Base-by-base conservation (phyloP, 2,329 filamentous ascomycete species). In the Neopestalotiopsis clavispora region DNA sequence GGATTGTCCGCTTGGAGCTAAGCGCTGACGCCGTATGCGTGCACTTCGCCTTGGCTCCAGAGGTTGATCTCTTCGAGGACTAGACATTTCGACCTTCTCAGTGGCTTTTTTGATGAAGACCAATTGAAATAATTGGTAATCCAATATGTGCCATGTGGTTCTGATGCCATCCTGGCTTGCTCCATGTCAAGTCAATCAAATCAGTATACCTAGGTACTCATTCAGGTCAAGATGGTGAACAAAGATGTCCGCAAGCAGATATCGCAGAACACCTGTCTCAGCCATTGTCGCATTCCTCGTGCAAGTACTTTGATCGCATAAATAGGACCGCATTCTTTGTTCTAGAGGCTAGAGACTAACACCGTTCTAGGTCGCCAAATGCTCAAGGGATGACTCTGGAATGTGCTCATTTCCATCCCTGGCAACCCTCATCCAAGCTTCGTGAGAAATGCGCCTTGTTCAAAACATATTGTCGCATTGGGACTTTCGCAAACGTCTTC, bases 311-410 rank as follows among this genome's bases (percentile, higher is more conserved):
- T 38, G 34, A 10, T 38, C 20, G 10, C 32, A 14, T 9, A 20
- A 40, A 20, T n/a, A 17, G 12, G n/a, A 34, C 32, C 12, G 49
- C 49, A 58, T 66, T 66, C 63, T 23, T 66, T 66, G 63, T 66
- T 30, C 23, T 38, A 6, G 32, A 6, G n/a, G 14, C 30, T 56
- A 14, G n/a, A 20, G 20, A 34, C 10, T 38, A 7, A 38, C 34
- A 28, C 3, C 23, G 20, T 32, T 30, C 45, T 49, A 40, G 20
- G 20, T 28, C 62, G 62, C 62, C 30, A 17, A 30, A 28, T 32
- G 12, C 56, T 23, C 63, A 66, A 66, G 63, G 63, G 63, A 66
- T 34, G 38, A 28, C 40, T 57, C 32, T 66, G 63, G 63, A 66
- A 66, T 66, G 63, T 28, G n/a, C 40, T 38, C 23, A 13, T 28